Percentiles rank a stretch among this genome's conserved stretches.
Conservation (phyloP, 306 rosid species). For the Medicago ruthenica region DNA sequence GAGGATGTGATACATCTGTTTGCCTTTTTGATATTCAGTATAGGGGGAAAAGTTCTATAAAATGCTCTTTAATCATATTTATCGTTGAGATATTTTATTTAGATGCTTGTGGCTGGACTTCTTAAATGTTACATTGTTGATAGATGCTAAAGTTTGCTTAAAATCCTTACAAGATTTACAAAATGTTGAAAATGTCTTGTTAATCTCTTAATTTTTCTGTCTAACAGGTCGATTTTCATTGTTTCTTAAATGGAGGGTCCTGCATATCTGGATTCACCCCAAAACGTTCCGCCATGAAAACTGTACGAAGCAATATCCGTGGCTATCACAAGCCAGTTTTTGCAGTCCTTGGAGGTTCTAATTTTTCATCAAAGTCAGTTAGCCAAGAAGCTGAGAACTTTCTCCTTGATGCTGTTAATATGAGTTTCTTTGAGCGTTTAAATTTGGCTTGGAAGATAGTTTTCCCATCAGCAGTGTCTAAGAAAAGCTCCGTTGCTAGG, state of each 20-base stretch:
- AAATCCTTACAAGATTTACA: conserved; percentile 1
- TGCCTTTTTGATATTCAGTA: background rate
- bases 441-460: conserved; percentile 92
- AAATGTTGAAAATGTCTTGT: conserved; percentile 18
- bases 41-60: background rate
- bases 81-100: conserved; percentile 14
- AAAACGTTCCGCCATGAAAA: conserved; percentile 56
- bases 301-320: conserved; percentile 49
- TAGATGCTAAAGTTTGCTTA: conserved; percentile 1
- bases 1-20: background rate
- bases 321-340: conserved; percentile 56
- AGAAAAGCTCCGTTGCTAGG: conserved; percentile 78
- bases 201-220: conserved; percentile 36
- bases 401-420: conserved; percentile 84
- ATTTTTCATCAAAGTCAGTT: conserved; percentile 55
- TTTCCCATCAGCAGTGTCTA: conserved; percentile 74
- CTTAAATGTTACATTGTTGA: conserved; percentile 28
- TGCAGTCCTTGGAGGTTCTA: conserved; percentile 49
- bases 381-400: conserved; percentile 75
- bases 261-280: conserved; percentile 54
- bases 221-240: conserved; percentile 65
- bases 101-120: conserved; percentile 29
- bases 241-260: conserved; percentile 60
- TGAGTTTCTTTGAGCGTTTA: conserved; percentile 89
- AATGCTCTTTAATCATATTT: background rate